Evolutionary conservation across 257 asterid genomes (phyloP).

Genomic region (Jacaranda mimosifolia): DNA sequence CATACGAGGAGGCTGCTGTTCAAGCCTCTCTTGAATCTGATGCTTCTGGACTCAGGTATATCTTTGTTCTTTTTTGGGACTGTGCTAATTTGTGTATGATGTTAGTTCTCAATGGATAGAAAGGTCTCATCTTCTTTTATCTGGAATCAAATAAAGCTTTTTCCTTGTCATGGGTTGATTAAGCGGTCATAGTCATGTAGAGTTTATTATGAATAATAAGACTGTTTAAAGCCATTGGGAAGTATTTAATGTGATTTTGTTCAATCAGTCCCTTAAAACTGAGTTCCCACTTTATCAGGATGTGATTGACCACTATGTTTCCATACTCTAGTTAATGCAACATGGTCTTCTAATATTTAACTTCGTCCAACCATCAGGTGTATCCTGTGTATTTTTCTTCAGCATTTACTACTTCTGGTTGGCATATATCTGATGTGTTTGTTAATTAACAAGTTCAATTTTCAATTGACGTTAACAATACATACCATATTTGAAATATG

Average conservation of each 20-base stretch:
- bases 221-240: too few relatives aligned
- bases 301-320: too few relatives aligned
- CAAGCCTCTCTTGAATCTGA: constrained; percentile 93
- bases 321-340: too few relatives aligned
- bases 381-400: too few relatives aligned
- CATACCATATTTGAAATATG: constrained; percentile 11
- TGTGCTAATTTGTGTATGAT: not conserved
- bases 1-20: constrained; percentile 92
- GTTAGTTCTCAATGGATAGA: not conserved
- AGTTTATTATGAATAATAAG: too few relatives aligned
- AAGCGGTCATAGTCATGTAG: too few relatives aligned
- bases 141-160: not conserved
- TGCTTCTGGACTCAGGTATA: constrained; percentile 92
- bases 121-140: constrained; percentile 1
- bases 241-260: too few relatives aligned
- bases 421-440: not conserved
- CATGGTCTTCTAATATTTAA: too few relatives aligned
- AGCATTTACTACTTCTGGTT: not conserved
- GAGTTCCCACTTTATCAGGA: too few relatives aligned
- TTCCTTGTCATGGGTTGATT: not conserved
- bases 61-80: not conserved
- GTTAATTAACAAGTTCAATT: not conserved
- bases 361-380: too few relatives aligned
- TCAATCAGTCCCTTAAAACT: too few relatives aligned
- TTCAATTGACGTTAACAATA: not conserved